These are phyloP conservation scores for Knufia fluminis DNA, from an alignment of 2,329 filamentous ascomycete genomes.

Conservation along the genomic window DNA sequence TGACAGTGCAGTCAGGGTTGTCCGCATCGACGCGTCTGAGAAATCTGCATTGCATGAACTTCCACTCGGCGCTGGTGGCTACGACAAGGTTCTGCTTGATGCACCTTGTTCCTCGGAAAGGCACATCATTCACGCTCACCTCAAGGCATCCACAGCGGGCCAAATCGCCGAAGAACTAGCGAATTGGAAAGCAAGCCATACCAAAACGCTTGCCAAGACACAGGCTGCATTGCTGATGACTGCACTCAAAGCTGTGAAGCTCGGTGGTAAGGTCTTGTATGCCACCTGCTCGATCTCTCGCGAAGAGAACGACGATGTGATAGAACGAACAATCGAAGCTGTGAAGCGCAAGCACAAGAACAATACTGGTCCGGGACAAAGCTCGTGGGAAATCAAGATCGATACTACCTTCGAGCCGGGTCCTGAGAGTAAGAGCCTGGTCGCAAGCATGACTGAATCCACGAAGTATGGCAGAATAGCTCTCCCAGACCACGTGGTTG, in stretches of 20 bases:
- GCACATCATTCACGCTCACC: conserved; percentile 11
- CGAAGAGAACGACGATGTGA: conserved; percentile 13
- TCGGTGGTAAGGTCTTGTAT: conserved; percentile 11
- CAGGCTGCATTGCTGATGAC: conserved; percentile 11
- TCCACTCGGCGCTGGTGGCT: conserved; percentile 5
- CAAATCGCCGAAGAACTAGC: conserved; percentile 11
- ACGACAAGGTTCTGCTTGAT: conserved; percentile 13
- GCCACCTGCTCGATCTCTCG: conserved; percentile 13
- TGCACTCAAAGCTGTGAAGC: conserved; percentile 9
- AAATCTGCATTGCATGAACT: conserved; percentile 5
- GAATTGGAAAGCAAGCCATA: conserved; percentile 13
- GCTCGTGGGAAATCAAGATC: conserved; percentile 3
- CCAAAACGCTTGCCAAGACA: conserved; percentile 11
- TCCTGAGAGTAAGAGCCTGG: not conserved
- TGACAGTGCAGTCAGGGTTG: conserved; percentile 1
- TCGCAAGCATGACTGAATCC: conserved; percentile 1
- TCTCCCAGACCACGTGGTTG: conserved; percentile 3
- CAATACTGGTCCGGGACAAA: not conserved
- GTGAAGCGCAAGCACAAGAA: not conserved
- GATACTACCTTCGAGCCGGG: not conserved
- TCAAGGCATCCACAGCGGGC: conserved; percentile 4
- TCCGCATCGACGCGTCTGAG: conserved; percentile 9
- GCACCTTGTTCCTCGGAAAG: conserved; percentile 14
- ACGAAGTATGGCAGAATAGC: conserved; percentile 7
- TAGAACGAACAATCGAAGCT: conserved; percentile 9